Percentiles rank a stretch among this genome's conserved stretches.
Evolutionary conservation across 2,329 filamentous ascomycete genomes (phyloP).

Genomic region (Magnaporthiopsis rhizophila): DNA sequence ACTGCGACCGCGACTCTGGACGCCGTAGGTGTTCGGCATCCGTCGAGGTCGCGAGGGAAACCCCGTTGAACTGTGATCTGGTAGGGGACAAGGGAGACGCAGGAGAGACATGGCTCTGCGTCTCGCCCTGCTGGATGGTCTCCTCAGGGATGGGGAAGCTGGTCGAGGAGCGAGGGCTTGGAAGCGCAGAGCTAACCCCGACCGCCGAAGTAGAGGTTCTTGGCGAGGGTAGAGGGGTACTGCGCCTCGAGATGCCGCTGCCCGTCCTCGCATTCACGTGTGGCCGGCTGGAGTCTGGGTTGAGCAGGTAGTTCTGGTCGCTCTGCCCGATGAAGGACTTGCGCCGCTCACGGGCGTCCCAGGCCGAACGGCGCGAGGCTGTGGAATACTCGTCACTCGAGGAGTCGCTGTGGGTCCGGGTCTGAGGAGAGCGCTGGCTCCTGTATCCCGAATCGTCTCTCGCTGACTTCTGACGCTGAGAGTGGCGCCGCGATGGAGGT

Average conservation of each 20-base stretch:
- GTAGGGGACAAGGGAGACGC: background rate
- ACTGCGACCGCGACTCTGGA: slow-evolving; percentile 12
- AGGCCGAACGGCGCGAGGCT: slow-evolving; percentile 18
- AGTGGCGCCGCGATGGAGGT: slow-evolving; percentile 18
- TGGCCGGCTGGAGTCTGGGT: slow-evolving; percentile 16
- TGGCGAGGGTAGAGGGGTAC: slow-evolving; percentile 26
- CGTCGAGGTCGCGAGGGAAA: background rate
- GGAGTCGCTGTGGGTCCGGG: slow-evolving; percentile 26
- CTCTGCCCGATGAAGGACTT: slow-evolving; percentile 29
- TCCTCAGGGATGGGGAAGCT: slow-evolving; percentile 4
- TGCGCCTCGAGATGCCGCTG: slow-evolving; percentile 20
- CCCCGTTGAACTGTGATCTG: background rate
- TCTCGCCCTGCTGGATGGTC: background rate
- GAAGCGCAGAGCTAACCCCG: slow-evolving; percentile 10
- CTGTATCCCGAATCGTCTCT: slow-evolving; percentile 20
- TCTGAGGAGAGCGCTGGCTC: slow-evolving; percentile 12
- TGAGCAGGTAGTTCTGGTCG: slow-evolving; percentile 17
- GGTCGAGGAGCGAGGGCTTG: slow-evolving; percentile 14
- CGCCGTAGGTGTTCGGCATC: background rate
- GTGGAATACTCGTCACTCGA: slow-evolving; percentile 32
- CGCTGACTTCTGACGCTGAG: slow-evolving; percentile 15
- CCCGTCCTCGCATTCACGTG: slow-evolving; percentile 18
- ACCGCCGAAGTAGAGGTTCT: slow-evolving; percentile 12
- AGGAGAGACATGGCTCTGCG: background rate
- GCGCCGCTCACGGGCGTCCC: slow-evolving; percentile 21